Evolutionary conservation across 1,284 basidiomycete species (phyloP).

Genomic region (Cryptococcus wingfieldii): DNA sequence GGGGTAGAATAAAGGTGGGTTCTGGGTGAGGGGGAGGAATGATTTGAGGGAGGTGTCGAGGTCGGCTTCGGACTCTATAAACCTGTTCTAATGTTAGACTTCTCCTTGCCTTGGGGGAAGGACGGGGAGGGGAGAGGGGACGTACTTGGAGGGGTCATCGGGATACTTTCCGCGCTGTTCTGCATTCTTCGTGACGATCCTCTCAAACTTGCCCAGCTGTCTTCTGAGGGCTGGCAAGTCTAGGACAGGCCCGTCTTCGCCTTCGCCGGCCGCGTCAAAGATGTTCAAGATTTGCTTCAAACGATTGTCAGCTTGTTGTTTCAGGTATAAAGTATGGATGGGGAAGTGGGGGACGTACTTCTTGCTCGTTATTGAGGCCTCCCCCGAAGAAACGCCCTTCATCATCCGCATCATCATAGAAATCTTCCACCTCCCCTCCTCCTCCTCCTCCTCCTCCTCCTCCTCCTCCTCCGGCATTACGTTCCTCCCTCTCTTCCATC

Average conservation of each 20-base stretch:
- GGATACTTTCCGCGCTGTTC: conserved; percentile 89
- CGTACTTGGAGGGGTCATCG: conserved; percentile 81
- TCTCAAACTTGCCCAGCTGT: conserved; percentile 75
- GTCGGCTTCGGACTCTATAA: conserved; percentile 97
- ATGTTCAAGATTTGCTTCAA: conserved; percentile 60
- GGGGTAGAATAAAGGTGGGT: conserved; percentile 76
- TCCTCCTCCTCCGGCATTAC: not conserved
- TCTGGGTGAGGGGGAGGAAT: conserved; percentile 82
- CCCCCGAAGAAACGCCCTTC: conserved; percentile 91
- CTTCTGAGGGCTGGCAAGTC: conserved; percentile 63
- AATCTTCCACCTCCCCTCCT: conserved; percentile 7
- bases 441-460: not conserved
- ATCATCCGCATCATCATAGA: conserved; percentile 53
- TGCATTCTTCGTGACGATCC: conserved; percentile 86
- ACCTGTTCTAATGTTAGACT: conserved; percentile 55
- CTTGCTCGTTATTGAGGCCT: conserved; percentile 82
- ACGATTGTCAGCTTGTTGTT: not conserved
- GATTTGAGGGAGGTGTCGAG: conserved; percentile 82
- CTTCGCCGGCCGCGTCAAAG: conserved; percentile 63
- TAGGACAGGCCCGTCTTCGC: conserved; percentile 47
- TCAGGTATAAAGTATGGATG: not conserved
- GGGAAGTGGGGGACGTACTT: conserved; percentile 61
- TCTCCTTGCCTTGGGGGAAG: not conserved
- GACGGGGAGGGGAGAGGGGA: conserved; percentile 6
- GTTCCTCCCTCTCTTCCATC: conserved; percentile 16